Evolutionary conservation across 257 asterid genomes (phyloP).

Genomic region (Phtheirospermum japonicum): DNA sequence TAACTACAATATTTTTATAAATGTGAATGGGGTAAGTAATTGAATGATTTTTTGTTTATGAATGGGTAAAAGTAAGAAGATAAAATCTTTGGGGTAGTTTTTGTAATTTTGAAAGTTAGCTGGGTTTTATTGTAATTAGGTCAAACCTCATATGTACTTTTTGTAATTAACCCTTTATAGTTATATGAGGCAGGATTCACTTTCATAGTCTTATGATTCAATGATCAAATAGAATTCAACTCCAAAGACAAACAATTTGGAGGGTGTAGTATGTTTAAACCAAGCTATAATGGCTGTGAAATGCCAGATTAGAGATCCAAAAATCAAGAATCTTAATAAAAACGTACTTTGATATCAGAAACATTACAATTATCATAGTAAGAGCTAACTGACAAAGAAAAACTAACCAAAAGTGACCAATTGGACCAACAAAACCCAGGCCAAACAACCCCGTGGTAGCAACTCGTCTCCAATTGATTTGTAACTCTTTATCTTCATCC

Average conservation of each 20-base stretch:
- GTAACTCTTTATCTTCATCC: constrained; percentile 39
- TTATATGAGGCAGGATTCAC: background rate
- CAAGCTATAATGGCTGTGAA: no score
- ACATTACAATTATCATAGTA: no score
- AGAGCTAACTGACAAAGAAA: no score
- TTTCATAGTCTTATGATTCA: background rate
- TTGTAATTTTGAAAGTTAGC: background rate
- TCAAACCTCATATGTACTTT: background rate
- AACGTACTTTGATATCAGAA: no score
- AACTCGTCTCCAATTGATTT: constrained; percentile 85
- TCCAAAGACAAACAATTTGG: background rate
- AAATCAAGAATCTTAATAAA: background rate
- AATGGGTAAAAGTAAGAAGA: no score
- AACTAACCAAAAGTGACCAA: constrained; percentile 91
- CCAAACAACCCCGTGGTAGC: constrained; percentile 80
- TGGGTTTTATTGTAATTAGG: background rate
- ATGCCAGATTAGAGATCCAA: no score
- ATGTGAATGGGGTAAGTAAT: no score
- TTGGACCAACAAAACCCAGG: constrained; percentile 84
- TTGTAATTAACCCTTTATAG: background rate
- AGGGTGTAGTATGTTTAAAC: background rate
- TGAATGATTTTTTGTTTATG: no score
- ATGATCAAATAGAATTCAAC: background rate
- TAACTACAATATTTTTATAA: no score
- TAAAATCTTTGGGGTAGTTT: background rate